Conservation (phyloP, 2,329 filamentous ascomycete species). For the Aspergillus fijiensis region DNA sequence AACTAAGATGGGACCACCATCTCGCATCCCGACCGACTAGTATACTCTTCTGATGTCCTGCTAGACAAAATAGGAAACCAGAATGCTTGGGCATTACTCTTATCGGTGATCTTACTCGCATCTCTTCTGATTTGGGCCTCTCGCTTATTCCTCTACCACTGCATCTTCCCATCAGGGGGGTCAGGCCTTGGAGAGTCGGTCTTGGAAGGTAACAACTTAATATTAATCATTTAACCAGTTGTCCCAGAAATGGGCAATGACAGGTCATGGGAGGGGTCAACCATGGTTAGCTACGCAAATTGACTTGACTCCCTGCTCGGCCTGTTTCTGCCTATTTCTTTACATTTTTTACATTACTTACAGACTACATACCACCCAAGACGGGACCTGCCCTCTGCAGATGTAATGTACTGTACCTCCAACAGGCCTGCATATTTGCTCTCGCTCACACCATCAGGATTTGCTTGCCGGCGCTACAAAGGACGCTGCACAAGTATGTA, state of each 20-base stretch:
- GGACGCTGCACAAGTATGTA: background rate
- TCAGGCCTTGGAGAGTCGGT: background rate
- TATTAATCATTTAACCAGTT: background rate
- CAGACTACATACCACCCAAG: background rate
- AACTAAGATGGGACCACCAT: conserved; percentile 14
- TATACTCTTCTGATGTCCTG: conserved; percentile 8
- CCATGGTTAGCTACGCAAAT: conserved; percentile 3
- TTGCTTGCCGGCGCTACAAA: background rate
- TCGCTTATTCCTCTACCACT: background rate
- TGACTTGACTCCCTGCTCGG: background rate
- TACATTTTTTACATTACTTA: conserved; percentile 5
- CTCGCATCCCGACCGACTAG: conserved; percentile 8
- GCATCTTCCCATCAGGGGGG: background rate
- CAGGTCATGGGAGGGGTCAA: conserved; percentile 3
- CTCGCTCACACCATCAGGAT: background rate
- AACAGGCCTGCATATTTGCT: conserved; percentile 13
- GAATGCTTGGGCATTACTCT: background rate
- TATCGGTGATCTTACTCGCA: background rate
- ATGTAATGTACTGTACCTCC: background rate
- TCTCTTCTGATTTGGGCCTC: background rate
- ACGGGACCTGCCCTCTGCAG: background rate
- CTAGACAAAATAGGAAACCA: background rate
- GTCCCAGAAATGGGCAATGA: background rate
- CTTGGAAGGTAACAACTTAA: too few relatives aligned
- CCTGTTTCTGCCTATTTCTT: background rate